These are phyloP conservation scores for Cryptosporidium tyzzeri DNA, from an alignment of 169 alveolate genomes.

Conservation along the genomic window DNA sequence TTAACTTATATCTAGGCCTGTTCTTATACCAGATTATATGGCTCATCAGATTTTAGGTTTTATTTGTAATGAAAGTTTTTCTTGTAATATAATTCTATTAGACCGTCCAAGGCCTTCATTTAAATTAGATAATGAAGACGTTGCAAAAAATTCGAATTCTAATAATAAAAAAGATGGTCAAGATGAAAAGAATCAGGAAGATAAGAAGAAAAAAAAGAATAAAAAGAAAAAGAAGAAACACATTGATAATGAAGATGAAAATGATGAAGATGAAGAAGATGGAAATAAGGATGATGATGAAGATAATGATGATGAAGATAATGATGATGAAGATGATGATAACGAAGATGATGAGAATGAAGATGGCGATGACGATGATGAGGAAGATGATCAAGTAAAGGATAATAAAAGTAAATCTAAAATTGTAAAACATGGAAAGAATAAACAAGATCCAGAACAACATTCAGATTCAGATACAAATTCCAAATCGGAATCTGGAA, in stretches of 20 bases:
- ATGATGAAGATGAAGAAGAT: neutral
- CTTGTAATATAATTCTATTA: slow-evolving; percentile 41
- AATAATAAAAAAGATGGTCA: neutral
- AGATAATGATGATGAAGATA: neutral
- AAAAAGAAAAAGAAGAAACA: neutral
- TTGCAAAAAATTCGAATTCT: neutral
- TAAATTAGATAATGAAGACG: neutral
- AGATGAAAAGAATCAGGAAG: neutral
- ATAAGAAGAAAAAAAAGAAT: neutral
- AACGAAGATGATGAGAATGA: neutral
- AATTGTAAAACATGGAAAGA: neutral
- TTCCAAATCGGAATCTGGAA: neutral
- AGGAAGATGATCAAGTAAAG: neutral
- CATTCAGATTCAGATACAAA: neutral
- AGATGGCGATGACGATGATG: neutral
- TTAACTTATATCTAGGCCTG: slow-evolving; percentile 20
- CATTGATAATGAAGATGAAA: neutral
- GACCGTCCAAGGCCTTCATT: slow-evolving; percentile 42
- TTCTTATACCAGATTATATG: slow-evolving; percentile 47
- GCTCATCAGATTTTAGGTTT: slow-evolving; percentile 40
- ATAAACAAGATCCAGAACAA: neutral
- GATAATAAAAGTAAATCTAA: neutral
- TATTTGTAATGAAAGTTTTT: slow-evolving; percentile 31
- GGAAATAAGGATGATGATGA: neutral
- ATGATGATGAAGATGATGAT: neutral